A percentile compares a stretch with the other conserved stretches of the same genome.
Conservation (phyloP, 2,329 filamentous ascomycete species). For the Xylaria sp. region DNA sequence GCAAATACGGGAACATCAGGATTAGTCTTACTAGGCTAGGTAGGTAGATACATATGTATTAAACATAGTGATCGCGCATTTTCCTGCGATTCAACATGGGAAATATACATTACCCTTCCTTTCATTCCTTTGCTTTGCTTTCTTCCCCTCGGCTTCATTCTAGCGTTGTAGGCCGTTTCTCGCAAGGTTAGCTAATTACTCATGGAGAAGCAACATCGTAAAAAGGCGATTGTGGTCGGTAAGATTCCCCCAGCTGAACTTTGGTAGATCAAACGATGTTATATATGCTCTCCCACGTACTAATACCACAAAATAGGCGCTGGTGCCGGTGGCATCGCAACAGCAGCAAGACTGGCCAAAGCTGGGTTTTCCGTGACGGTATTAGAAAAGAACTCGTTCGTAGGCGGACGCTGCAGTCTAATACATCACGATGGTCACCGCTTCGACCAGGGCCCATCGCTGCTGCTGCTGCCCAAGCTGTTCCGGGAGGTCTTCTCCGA, state of each 20-base stretch:
- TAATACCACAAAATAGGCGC: constrained; percentile 61
- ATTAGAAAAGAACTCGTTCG: constrained; percentile 80
- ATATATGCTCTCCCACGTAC: not conserved
- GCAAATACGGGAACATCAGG: not conserved
- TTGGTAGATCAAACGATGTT: not conserved
- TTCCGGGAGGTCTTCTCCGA: constrained; percentile 77
- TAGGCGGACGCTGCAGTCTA: constrained; percentile 76
- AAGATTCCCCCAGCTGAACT: constrained; percentile 38
- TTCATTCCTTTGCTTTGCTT: not conserved
- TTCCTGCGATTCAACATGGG: not conserved
- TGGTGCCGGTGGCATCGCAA: constrained; percentile 77
- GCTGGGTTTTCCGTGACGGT: constrained; percentile 78
- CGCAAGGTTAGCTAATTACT: not conserved
- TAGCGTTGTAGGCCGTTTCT: not conserved
- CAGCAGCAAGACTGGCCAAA: constrained; percentile 76
- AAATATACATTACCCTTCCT: not conserved
- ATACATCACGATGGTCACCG: constrained; percentile 71
- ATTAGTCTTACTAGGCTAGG: not conserved
- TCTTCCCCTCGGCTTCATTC: not conserved
- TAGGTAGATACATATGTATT: not conserved
- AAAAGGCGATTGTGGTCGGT: constrained; percentile 66
- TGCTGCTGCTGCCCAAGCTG: constrained; percentile 76
- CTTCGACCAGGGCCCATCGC: constrained; percentile 81
- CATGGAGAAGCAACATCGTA: constrained; percentile 50
- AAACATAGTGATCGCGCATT: not conserved